These are phyloP conservation scores for Scolecobasidium constrictum DNA, from an alignment of 2,329 filamentous ascomycete genomes.

Conservation along the genomic window DNA sequence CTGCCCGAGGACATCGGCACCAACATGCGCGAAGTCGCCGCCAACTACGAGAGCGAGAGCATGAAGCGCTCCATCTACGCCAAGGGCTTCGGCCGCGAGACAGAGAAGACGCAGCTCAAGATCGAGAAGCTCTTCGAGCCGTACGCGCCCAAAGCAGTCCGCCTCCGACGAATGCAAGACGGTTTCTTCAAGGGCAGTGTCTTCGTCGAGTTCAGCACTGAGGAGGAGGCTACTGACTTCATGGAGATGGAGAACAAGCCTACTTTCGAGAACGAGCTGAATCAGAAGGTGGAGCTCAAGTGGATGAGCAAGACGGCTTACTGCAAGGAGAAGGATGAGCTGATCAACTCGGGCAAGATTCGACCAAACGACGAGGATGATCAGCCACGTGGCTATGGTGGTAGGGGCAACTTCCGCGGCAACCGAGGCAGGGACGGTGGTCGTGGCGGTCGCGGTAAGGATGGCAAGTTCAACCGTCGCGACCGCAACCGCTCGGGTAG, in stretches of 20 bases:
- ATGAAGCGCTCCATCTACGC: conserved; percentile 74
- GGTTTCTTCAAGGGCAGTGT: conserved; percentile 90
- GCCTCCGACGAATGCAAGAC: conserved; percentile 65
- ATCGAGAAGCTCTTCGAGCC: conserved; percentile 84
- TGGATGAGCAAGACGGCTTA: conserved; percentile 87
- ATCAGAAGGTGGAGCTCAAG: conserved; percentile 46
- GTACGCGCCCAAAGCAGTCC: conserved; percentile 71
- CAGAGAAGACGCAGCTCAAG: conserved; percentile 78
- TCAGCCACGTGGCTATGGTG: conserved; percentile 13
- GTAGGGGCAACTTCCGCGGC: conserved; percentile 17
- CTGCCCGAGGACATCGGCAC: conserved; percentile 25
- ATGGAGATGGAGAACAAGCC: conserved; percentile 70
- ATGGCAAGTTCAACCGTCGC: too few species aligned
- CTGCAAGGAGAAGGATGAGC: conserved; percentile 41
- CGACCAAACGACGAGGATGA: conserved; percentile 17
- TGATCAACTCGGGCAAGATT: conserved; percentile 31
- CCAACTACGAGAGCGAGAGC: conserved; percentile 49
- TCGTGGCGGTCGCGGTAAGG: conserved; percentile 14
- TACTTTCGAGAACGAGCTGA: conserved; percentile 69
- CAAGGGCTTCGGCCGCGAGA: conserved; percentile 86
- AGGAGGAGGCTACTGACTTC: conserved; percentile 72
- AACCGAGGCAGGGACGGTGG: conserved; percentile 19
- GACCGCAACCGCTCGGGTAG: too few species aligned
- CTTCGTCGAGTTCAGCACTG: conserved; percentile 81
- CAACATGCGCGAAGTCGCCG: conserved; percentile 21